A percentile compares a stretch with the other conserved stretches of the same genome.
phyloP scores from a whole-genome alignment of 768 basidiomycete species.

The Lepiota venenata region DNA sequence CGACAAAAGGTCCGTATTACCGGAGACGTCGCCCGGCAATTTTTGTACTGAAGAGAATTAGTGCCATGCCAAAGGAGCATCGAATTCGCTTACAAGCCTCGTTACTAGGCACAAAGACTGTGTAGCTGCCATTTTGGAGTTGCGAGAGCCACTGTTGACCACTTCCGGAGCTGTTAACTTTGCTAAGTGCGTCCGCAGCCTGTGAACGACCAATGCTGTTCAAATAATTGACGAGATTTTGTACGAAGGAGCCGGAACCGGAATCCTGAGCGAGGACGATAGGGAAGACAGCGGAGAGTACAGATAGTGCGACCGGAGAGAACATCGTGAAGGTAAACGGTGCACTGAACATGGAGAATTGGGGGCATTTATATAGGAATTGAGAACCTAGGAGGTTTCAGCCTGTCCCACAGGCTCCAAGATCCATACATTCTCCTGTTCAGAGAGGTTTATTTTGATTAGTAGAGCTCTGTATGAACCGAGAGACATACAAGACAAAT shows the following conservation, averaged over 20 bases:
- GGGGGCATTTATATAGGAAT: constrained; percentile 1
- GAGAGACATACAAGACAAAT: neutral
- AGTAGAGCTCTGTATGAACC: neutral
- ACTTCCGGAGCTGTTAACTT: constrained; percentile 38
- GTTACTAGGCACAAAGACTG: constrained; percentile 58
- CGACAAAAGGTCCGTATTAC: constrained; percentile 29
- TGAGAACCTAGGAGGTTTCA: neutral
- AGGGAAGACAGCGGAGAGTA: constrained; percentile 14
- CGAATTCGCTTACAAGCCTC: constrained; percentile 41
- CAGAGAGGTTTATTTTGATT: neutral
- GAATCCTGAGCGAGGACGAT: constrained; percentile 15
- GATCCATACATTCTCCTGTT: constrained; percentile 1
- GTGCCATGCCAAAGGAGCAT: constrained; percentile 14
- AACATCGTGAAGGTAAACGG: constrained; percentile 8
- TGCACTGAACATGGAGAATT: neutral
- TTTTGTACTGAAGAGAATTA: constrained; percentile 24
- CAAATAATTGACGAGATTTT: constrained; percentile 35
- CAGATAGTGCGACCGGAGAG: constrained; percentile 13
- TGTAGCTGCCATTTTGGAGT: constrained; percentile 41
- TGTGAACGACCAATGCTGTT: constrained; percentile 35
- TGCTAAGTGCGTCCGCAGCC: constrained; percentile 34
- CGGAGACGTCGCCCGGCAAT: constrained; percentile 21
- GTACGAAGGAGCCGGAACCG: constrained; percentile 15
- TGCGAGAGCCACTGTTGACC: constrained; percentile 42
- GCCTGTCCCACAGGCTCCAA: neutral